Base-by-base conservation (phyloP, 495 filamentous ascomycete genomes). In the Penicillium silybi region DNA sequence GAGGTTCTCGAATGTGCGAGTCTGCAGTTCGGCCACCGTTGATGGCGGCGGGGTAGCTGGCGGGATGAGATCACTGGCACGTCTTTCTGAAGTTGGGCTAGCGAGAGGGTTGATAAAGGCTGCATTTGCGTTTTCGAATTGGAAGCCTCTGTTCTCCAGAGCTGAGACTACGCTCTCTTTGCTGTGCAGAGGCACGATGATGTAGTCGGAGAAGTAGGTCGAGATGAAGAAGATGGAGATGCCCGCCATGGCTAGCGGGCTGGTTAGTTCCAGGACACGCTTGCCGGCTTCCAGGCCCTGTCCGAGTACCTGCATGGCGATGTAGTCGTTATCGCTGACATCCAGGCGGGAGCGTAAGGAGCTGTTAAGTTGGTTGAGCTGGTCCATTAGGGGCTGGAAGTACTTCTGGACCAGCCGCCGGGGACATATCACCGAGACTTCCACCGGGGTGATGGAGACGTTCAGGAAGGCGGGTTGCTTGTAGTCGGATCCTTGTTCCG, bases 181-280 rank as follows among this genome's bases (percentile, higher is more conserved):
- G 65, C 83, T 82, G 56, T 85, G 86, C 35, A 77, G 71, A 4
- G 93, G 93, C 4, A 97, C 90, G 16, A 98, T 77, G 57, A 98
- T 95, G 72, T 95, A 98, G 69, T 98, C 93, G 11, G 89, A 89
- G 65, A 95, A 97, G 67, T 98, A 98, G 19, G 93, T 97, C 1
- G 92, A 95, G 63, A 97, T 95, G 76, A 98, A 97, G 69, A 97
- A 97, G 56, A 98, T 95, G 35, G 93, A 87, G 29, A 85, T 86
- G 47, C 89, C 88, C 25, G 92, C 92, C 66, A 97, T 73, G 10
- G 93, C 93, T 16, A 98, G 76, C 3, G 93, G 93, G 55, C 84
- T 91, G 5, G 93, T 96, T 27, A 98, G 68, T 61, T 97, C 93
- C 44, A 96, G 77, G 2, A 98, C 93, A 25, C 92, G 82, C 58